Evolutionary conservation across 495 filamentous ascomycete genomes (phyloP), one percentile per base, ranked within the genome.

Genomic region (Penicillium dipodomyicola): DNA sequence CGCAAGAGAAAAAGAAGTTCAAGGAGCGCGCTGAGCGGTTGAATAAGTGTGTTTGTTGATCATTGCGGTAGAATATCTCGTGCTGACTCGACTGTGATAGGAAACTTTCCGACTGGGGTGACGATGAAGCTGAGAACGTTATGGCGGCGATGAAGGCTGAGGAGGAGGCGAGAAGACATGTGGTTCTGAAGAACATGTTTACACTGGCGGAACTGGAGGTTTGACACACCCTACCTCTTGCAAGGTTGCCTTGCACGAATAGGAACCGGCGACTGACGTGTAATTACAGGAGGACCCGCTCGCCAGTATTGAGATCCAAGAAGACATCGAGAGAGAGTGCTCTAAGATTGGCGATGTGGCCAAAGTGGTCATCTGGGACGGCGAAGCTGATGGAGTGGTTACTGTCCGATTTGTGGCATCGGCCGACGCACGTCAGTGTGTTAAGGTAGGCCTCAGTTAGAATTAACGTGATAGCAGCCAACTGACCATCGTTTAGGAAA

Each of bases 121-220:
- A 96, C 61, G 90, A 92, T 58, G 92, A 96, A 57, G 85, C 35
- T 17, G 35, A 39, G 35, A 5, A 17, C 2, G 8, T n/a, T n/a
- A 9, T 17, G 84, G 87, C 69, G 92, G 96, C 60, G 89, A 92
- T 58, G 91, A 96, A 57, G 85, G 72, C 76, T 14, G 65, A 69
- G 1, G 57, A 82, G 15, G 35, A 39, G n/a, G 35, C 35, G 15
- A 5, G 35, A 3, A 8, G n/a, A 39, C 75, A 90, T 3, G 92
- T 97, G 17, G 86, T 97, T 52, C 72, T 99, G 54, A 90, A 91
- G 64, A 88, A 96, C 68, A 95, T 96, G 90, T 99, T 99, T 70
- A 96, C 91, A 10, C 78, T 95, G 27, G 63, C 87, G 32, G 90
- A 96, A 72, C 76, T 99, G 45, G 83, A 85, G 64, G 84, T 84